Percentiles rank a stretch among this genome's conserved stretches.
Evolutionary conservation across 2,329 filamentous ascomycete species (phyloP).

Genomic region (Trichoderma atrobrunneum): DNA sequence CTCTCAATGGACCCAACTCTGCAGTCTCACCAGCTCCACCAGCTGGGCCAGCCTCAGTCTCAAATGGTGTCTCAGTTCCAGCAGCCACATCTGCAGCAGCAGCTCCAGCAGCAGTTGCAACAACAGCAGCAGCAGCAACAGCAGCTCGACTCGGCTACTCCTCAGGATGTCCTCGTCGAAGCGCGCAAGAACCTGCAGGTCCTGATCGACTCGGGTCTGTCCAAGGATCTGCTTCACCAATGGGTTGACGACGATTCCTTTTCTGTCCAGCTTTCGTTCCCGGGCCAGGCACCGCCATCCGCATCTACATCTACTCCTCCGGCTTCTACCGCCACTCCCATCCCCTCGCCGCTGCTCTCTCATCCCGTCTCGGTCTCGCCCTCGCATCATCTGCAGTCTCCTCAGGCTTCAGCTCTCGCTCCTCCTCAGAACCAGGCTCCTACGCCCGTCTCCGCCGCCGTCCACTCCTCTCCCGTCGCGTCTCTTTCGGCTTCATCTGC

Average conservation of each 20-base stretch:
- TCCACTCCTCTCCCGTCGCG: conserved; percentile 19
- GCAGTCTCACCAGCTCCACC: conserved; percentile 27
- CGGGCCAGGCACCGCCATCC: conserved; percentile 12
- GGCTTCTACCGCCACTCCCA: conserved; percentile 20
- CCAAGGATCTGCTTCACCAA: conserved; percentile 42
- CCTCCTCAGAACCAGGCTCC: conserved; percentile 32
- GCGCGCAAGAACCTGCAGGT: conserved; percentile 46
- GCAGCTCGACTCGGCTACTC: conserved; percentile 33
- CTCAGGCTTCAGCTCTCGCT: conserved; percentile 21
- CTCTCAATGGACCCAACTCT: conserved; percentile 33
- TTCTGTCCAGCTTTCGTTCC: conserved; percentile 33
- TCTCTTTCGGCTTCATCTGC: conserved; percentile 21
- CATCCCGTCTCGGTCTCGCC: conserved; percentile 19
- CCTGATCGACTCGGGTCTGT: conserved; percentile 45
- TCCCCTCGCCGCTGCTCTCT: conserved; percentile 19
- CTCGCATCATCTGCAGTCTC: conserved; percentile 19
- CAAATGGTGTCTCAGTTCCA: conserved; percentile 16
- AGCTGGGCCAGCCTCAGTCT: conserved; percentile 21
- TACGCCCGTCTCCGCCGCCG: conserved; percentile 22
- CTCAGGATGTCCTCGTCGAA: conserved; percentile 45
- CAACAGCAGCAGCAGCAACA: conserved; percentile 25
- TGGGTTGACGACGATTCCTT: conserved; percentile 41
- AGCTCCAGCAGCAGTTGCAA: conserved; percentile 23
- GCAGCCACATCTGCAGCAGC: conserved; percentile 13
- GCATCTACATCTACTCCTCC: conserved; percentile 13